Evolutionary conservation across 768 basidiomycete genomes (phyloP).

Genomic region (Rhodotorula babjevae): DNA sequence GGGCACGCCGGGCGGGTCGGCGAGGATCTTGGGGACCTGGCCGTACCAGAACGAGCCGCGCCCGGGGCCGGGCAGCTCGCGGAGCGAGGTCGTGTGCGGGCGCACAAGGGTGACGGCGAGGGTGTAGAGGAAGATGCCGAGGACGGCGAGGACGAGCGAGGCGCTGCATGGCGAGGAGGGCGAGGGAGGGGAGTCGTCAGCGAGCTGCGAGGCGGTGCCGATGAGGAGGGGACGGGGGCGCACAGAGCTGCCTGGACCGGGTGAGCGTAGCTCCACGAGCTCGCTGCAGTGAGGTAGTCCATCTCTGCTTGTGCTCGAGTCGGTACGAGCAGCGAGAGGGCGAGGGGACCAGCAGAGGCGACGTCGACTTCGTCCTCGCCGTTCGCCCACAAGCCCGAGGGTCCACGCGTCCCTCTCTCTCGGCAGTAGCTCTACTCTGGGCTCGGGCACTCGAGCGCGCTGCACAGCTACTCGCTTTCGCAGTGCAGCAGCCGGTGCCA

Average conservation of each 20-base stretch:
- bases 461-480: no score
- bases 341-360: not conserved
- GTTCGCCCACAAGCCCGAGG: not conserved
- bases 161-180: not conserved
- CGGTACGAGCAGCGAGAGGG: not conserved
- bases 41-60: slow-evolving; percentile 1
- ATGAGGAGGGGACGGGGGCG: not conserved
- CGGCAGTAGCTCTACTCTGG: no score
- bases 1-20: slow-evolving; percentile 51
- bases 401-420: no score
- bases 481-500: no score
- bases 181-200: not conserved
- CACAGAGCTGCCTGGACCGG: not conserved
- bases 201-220: not conserved
- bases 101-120: slow-evolving; percentile 6
- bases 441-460: no score
- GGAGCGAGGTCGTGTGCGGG: slow-evolving; percentile 1
- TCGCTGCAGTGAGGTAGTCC: not conserved
- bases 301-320: not conserved
- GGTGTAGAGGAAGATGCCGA: not conserved
- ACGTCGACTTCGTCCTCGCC: no score
- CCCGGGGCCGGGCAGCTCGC: slow-evolving; percentile 21
- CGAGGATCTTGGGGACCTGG: slow-evolving; percentile 12
- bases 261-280: not conserved
- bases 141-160: not conserved